These are phyloP conservation scores for Chloris gayana DNA, from an alignment of 176 grass and related monocot species.

Conservation along the genomic window DNA sequence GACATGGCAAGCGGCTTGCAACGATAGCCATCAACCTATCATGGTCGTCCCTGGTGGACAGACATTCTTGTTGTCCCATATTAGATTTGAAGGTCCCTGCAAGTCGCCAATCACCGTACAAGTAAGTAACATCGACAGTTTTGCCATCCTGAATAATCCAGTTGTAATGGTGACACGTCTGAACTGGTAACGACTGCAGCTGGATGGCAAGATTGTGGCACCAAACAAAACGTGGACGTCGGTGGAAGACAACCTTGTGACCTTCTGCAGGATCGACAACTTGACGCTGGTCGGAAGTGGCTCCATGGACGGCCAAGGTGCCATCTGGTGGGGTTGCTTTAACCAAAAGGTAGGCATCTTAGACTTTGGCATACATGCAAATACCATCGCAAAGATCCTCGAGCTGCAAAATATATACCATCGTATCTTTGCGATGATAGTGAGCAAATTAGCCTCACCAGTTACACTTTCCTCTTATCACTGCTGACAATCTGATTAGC, in stretches of 20 bases:
- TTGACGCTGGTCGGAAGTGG: constrained; percentile 54
- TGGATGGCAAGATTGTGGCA: constrained; percentile 60
- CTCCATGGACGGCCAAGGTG: constrained; percentile 60
- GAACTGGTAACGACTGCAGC: constrained; percentile 38
- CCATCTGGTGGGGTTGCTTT: constrained; percentile 71
- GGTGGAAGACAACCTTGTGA: constrained; percentile 35
- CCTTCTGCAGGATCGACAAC: constrained; percentile 37
- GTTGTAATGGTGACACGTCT: neutral
- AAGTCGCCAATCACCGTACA: constrained; percentile 41
- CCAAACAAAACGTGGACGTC: constrained; percentile 52
- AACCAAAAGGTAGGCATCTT: constrained; percentile 33
- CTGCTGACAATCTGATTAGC: constrained; percentile 22
- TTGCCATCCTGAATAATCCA: neutral
- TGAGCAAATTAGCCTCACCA: too few species aligned
- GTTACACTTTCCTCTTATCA: neutral
- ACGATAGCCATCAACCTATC: neutral
- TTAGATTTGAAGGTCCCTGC: constrained; percentile 50
- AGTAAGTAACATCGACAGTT: constrained; percentile 47
- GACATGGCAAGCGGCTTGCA: constrained; percentile 57
- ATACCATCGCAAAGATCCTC: too few species aligned
- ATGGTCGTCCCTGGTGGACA: constrained; percentile 46
- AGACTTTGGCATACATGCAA: neutral
- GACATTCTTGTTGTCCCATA: constrained; percentile 44
- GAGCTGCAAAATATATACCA: too few species aligned
- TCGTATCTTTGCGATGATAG: too few species aligned